phyloP scores from a whole-genome alignment of 2,329 filamentous ascomycete genomes.

The Pestalotiopsis sp. region DNA sequence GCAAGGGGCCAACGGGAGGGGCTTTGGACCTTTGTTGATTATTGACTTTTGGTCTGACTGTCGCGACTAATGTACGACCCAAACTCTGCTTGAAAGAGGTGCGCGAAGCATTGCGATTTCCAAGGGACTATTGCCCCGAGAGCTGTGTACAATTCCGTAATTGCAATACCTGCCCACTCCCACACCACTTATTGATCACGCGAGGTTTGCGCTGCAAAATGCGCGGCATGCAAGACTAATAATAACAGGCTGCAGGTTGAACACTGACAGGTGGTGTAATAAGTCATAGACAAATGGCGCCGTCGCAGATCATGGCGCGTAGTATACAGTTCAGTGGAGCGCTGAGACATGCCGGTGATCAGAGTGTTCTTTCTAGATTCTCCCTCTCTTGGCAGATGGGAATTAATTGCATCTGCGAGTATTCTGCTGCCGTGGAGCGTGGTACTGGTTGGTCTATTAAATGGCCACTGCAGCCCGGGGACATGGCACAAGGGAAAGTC shows the following conservation, averaged over 20 bases:
- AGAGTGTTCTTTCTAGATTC: background rate
- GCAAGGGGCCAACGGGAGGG: background rate
- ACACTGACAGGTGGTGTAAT: background rate
- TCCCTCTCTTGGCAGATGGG: background rate
- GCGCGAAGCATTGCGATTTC: background rate
- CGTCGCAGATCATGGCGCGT: background rate
- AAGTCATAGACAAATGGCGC: background rate
- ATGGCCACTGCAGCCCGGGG: no score
- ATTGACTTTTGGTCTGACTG: background rate
- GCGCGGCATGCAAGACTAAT: background rate
- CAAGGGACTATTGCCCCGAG: no score
- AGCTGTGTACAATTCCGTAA: no score
- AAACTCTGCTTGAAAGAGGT: background rate
- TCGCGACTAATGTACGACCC: background rate
- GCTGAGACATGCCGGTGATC: constrained; percentile 4
- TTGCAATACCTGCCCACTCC: background rate
- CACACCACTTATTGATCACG: background rate
- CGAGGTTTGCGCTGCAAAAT: background rate
- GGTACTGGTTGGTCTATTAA: no score
- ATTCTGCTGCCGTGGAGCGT: background rate
- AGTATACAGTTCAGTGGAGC: background rate
- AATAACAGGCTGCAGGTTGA: background rate
- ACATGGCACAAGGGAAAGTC: background rate
- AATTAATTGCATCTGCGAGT: background rate
- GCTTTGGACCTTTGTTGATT: background rate